phyloP scores from a whole-genome alignment of 2,329 filamentous ascomycete species.

The Arthrinium phaeospermum region DNA sequence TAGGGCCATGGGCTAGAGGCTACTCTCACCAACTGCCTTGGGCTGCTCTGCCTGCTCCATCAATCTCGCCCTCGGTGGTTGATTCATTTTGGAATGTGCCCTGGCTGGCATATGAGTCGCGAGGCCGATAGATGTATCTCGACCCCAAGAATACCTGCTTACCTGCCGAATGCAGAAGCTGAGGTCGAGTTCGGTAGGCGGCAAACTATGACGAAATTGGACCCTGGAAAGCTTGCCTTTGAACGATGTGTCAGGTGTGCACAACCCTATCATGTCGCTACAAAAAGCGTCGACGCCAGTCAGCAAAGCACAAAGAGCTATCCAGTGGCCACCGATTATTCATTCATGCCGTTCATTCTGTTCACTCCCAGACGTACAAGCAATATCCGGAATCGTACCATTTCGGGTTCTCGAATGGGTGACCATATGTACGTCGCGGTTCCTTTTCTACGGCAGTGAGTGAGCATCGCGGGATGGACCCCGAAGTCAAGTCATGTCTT shows the following conservation, averaged over 20 bases:
- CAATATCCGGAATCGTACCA: no score
- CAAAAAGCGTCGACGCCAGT: neutral
- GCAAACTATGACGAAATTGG: constrained; percentile 18
- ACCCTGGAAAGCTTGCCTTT: constrained; percentile 17
- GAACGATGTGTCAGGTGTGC: constrained; percentile 3
- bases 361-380: neutral
- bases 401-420: no score
- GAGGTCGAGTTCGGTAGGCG: constrained; percentile 16
- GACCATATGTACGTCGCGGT: neutral
- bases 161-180: constrained; percentile 12
- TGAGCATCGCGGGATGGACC: neutral
- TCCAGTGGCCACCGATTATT: neutral
- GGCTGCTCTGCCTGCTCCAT: neutral
- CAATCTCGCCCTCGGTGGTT: neutral
- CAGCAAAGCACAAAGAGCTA: neutral
- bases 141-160: neutral
- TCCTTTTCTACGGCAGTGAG: neutral
- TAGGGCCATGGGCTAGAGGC: neutral
- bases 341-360: neutral
- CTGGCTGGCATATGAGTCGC: neutral
- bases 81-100: neutral
- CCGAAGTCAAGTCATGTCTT: neutral
- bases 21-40: neutral
- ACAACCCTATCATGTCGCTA: neutral
- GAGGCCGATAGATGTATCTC: neutral